Percentiles rank a stretch among this genome's conserved stretches.
These are phyloP conservation scores for Aspergillus chevalieri DNA, from an alignment of 2,329 filamentous ascomycete genomes.

Conservation along the genomic window DNA sequence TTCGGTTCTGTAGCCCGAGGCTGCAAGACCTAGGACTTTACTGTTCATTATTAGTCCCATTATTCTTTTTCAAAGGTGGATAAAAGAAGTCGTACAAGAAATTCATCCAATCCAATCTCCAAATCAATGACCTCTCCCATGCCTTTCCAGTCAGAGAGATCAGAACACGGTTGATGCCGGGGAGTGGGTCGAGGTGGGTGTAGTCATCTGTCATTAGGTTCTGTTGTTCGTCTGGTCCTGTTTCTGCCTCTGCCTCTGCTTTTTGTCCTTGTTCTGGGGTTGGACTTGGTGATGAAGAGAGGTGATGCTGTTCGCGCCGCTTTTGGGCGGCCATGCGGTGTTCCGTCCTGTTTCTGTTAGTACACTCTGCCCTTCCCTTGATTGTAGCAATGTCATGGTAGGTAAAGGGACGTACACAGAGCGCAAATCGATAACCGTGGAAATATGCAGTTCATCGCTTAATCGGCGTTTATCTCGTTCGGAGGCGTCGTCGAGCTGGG, in stretches of 20 bases:
- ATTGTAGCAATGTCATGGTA: not conserved
- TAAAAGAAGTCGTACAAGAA: constrained; percentile 47
- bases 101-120: constrained; percentile 61
- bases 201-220: constrained; percentile 25
- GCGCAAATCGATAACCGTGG: constrained; percentile 71
- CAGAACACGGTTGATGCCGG: constrained; percentile 56
- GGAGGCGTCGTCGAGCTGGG: constrained; percentile 62
- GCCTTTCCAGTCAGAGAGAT: constrained; percentile 68
- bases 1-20: constrained; percentile 60
- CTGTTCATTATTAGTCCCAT: constrained; percentile 24
- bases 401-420: constrained; percentile 53
- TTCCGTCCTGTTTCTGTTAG: constrained; percentile 55
- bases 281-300: constrained; percentile 36
- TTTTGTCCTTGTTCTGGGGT: constrained; percentile 12
- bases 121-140: constrained; percentile 63
- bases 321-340: constrained; percentile 63
- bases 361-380: not conserved
- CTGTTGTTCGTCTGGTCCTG: too few relatives aligned
- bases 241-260: too few relatives aligned
- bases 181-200: constrained; percentile 55
- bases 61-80: not conserved
- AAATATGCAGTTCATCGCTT: constrained; percentile 55
- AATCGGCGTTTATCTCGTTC: constrained; percentile 57
- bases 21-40: constrained; percentile 57
- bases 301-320: constrained; percentile 38